These are phyloP conservation scores for Vaccinium myrtillus DNA, from an alignment of 148 eudicot species.

Conservation along the genomic window DNA sequence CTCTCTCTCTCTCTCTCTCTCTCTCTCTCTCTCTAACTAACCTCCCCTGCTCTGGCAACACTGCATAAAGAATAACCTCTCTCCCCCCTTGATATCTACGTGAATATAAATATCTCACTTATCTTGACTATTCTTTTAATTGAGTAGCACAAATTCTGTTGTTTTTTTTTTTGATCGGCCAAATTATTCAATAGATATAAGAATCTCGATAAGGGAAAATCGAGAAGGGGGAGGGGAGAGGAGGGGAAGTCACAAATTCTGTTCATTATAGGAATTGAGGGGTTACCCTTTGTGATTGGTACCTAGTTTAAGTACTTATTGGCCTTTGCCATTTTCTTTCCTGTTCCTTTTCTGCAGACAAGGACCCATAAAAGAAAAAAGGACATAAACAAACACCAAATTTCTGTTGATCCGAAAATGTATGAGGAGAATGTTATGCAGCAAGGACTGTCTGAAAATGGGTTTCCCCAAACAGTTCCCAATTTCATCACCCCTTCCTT, in stretches of 20 bases:
- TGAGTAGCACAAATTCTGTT: neutral
- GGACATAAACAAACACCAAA: neutral
- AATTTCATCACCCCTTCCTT: slow-evolving; percentile 23
- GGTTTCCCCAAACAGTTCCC: slow-evolving; percentile 32
- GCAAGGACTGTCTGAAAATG: slow-evolving; percentile 31
- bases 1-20: too few species aligned
- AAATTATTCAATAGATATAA: neutral
- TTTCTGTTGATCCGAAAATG: slow-evolving; percentile 27
- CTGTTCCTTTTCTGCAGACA: slow-evolving; percentile 2
- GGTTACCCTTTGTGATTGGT: neutral
- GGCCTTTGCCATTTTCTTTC: neutral
- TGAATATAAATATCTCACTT: neutral
- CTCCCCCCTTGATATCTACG: neutral
- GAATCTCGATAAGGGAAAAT: neutral
- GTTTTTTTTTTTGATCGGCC: too few species aligned
- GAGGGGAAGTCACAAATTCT: neutral
- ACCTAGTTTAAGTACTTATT: neutral
- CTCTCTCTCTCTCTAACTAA: neutral
- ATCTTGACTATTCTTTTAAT: neutral
- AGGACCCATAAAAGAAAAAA: too few species aligned
- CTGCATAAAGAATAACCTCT: neutral
- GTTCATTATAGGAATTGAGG: neutral
- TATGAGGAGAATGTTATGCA: slow-evolving; percentile 37
- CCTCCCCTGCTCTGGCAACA: neutral
- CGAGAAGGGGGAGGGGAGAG: too few species aligned